These are phyloP conservation scores for Amesomyces nigricolor DNA, from an alignment of 2,329 filamentous ascomycete genomes.

Conservation along the genomic window DNA sequence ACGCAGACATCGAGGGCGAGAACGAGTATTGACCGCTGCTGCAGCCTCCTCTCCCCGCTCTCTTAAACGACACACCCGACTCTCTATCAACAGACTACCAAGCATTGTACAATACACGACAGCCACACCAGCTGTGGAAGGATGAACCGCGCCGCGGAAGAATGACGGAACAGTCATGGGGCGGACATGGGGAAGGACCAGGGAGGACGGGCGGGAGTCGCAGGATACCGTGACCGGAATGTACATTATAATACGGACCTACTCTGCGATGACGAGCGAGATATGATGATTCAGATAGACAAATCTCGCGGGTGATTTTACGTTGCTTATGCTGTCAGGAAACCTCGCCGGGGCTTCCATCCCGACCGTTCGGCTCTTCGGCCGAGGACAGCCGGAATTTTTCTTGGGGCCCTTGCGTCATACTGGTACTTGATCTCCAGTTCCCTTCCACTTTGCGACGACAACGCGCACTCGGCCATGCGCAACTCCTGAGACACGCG, in stretches of 20 bases:
- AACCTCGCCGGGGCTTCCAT: neutral
- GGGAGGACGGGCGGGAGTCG: neutral
- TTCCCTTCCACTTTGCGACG: neutral
- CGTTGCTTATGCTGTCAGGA: neutral
- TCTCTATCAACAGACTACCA: neutral
- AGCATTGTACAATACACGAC: conserved; percentile 16
- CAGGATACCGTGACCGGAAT: conserved; percentile 18
- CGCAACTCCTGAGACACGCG: conserved; percentile 1
- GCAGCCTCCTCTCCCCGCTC: conserved; percentile 59
- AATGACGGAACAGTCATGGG: neutral
- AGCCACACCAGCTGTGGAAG: neutral
- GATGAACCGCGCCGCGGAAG: neutral
- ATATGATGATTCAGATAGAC: no score
- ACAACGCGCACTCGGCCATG: neutral
- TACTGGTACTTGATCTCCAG: conserved; percentile 5
- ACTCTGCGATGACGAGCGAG: conserved; percentile 4
- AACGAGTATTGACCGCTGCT: neutral
- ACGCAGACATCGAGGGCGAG: conserved; percentile 13
- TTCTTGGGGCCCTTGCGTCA: conserved; percentile 17
- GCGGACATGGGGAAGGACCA: neutral
- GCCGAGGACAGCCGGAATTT: conserved; percentile 13
- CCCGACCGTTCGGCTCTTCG: conserved; percentile 5
- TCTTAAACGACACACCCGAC: conserved; percentile 39
- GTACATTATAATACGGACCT: conserved; percentile 24
- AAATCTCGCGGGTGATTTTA: neutral